phyloP scores from a whole-genome alignment of 345 rosid genomes.

The Eucalyptus sp. region DNA sequence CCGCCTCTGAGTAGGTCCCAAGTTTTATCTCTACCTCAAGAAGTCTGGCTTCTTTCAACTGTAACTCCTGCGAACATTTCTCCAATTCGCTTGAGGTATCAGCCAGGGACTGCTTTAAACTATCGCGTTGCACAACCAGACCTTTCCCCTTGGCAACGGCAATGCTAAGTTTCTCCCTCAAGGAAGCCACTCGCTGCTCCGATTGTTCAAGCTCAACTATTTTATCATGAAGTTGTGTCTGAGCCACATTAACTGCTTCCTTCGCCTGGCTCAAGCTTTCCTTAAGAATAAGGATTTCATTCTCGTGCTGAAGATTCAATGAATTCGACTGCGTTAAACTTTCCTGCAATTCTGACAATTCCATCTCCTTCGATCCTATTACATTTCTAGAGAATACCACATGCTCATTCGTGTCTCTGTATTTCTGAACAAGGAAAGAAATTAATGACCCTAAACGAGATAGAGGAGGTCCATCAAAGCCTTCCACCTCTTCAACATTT shows the following conservation, averaged over 20 bases:
- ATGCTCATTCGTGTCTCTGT: slow-evolving; percentile 33
- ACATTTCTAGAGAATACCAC: slow-evolving; percentile 20
- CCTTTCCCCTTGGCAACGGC: slow-evolving; percentile 98
- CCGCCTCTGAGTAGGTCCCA: slow-evolving; percentile 70
- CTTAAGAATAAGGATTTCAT: slow-evolving; percentile 40
- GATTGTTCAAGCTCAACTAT: slow-evolving; percentile 63
- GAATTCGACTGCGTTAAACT: slow-evolving; percentile 21
- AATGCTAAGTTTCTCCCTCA: slow-evolving; percentile 92
- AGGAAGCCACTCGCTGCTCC: slow-evolving; percentile 69
- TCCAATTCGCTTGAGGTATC: slow-evolving; percentile 69
- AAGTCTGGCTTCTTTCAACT: slow-evolving; percentile 56
- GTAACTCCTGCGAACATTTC: slow-evolving; percentile 62
- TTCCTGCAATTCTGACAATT: slow-evolving; percentile 39
- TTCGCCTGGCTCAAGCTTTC: slow-evolving; percentile 39
- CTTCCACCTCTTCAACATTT: slow-evolving; percentile 29
- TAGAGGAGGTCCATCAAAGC: slow-evolving; percentile 23
- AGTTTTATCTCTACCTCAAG: slow-evolving; percentile 65
- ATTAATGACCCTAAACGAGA: slow-evolving; percentile 50
- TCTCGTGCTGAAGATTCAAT: slow-evolving; percentile 45
- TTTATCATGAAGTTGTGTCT: slow-evolving; percentile 47
- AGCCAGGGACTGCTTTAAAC: slow-evolving; percentile 59
- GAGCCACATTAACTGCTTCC: slow-evolving; percentile 33
- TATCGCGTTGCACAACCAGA: slow-evolving; percentile 75
- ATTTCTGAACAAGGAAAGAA: slow-evolving; percentile 51
- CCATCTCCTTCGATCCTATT: slow-evolving; percentile 28